A percentile compares a stretch with the other conserved stretches of the same genome.
phyloP scores from a whole-genome alignment of 1,284 basidiomycete species.

The Cryptococcus deneoformans region DNA sequence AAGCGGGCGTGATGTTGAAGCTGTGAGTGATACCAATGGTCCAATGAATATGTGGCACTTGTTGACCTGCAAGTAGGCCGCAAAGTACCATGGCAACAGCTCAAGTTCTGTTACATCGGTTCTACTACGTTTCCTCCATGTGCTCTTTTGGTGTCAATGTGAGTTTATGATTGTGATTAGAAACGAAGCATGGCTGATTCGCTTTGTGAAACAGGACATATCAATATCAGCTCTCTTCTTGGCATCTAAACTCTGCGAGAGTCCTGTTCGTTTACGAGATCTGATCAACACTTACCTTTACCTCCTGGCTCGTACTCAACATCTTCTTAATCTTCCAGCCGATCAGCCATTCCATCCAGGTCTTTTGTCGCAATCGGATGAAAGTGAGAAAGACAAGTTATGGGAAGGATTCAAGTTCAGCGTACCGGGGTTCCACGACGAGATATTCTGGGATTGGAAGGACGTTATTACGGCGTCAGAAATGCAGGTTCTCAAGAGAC shows the following conservation, averaged over 20 bases:
- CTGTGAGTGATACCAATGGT: conserved; percentile 58
- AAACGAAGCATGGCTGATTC: too few relatives aligned
- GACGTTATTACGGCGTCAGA: conserved; percentile 83
- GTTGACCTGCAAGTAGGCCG: conserved; percentile 58
- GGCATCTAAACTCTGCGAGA: conserved; percentile 94
- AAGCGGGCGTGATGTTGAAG: conserved; percentile 84
- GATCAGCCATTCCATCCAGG: conserved; percentile 4
- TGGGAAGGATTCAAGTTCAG: conserved; percentile 40
- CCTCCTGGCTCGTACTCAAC: conserved; percentile 51
- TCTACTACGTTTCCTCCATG: conserved; percentile 95
- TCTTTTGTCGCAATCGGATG: not conserved
- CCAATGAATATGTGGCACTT: too few relatives aligned
- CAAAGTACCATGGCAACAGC: conserved; percentile 96
- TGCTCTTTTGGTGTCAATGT: conserved; percentile 88
- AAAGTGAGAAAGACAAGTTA: not conserved
- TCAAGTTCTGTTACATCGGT: conserved; percentile 93
- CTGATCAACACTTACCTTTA: conserved; percentile 93
- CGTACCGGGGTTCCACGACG: conserved; percentile 41
- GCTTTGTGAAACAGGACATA: conserved; percentile 62
- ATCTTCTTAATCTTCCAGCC: conserved; percentile 36
- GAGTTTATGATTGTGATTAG: conserved; percentile 35
- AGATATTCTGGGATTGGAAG: conserved; percentile 50
- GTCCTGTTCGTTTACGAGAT: conserved; percentile 83
- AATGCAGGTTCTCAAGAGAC: conserved; percentile 95
- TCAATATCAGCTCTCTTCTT: conserved; percentile 91